Percentiles rank a stretch among this genome's conserved stretches.
phyloP scores from a whole-genome alignment of 116 monocot genomes.

The Posidonia oceanica region DNA sequence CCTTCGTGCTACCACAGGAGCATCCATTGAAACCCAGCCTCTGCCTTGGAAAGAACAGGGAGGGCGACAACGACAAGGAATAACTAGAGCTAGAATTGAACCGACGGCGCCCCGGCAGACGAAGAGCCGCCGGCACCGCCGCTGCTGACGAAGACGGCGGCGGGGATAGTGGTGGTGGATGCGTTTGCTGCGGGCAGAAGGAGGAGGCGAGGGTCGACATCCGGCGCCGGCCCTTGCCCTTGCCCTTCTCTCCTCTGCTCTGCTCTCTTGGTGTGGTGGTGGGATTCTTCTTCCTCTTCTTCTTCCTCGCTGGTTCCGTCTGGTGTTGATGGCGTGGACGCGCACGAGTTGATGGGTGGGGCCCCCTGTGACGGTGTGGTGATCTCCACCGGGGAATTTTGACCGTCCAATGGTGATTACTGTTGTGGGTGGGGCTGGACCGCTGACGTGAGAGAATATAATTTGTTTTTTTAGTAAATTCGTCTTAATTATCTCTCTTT shows the following conservation, averaged over 20 bases:
- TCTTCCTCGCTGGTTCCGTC: background rate
- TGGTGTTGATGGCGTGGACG: no score
- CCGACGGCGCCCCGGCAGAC: background rate
- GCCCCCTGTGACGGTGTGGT: background rate
- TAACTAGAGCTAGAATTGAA: background rate
- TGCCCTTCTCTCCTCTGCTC: background rate
- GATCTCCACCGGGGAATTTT: background rate
- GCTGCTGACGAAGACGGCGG: background rate
- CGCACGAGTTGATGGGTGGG: background rate
- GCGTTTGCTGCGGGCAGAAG: background rate
- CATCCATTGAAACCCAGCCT: background rate
- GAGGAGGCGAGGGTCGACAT: conserved; percentile 4
- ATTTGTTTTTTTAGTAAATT: no score
- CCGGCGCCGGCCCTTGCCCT: background rate
- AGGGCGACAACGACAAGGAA: background rate
- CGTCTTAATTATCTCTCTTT: no score
- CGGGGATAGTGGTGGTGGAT: background rate
- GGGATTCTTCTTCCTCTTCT: background rate
- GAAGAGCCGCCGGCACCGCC: background rate
- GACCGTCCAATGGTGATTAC: background rate
- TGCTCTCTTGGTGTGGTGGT: background rate
- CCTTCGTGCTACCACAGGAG: background rate
- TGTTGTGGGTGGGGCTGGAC: background rate
- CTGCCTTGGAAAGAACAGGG: background rate
- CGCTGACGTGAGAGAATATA: background rate